Evolutionary conservation across 768 basidiomycete species (phyloP).

Genomic region (Lactarius tabidus): DNA sequence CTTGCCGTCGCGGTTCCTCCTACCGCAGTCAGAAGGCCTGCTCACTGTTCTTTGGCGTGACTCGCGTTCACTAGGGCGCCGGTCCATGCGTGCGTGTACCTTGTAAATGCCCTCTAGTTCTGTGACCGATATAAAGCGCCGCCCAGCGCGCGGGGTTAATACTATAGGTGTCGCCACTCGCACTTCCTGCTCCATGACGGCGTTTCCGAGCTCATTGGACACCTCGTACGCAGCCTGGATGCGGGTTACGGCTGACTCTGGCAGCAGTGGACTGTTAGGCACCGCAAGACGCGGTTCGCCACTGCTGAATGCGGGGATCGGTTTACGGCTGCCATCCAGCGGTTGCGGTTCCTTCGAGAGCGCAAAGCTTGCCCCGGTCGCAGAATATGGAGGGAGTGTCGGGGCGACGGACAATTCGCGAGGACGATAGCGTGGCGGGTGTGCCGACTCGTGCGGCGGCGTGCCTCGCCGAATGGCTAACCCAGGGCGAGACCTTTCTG

Average conservation of each 20-base stretch:
- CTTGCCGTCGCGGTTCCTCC: neutral
- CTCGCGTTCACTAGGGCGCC: neutral
- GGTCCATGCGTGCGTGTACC: neutral
- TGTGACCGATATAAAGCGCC: conserved; percentile 8
- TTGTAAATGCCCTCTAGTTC: conserved; percentile 1
- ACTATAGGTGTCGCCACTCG: neutral
- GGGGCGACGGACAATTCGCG: neutral
- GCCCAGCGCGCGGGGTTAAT: neutral
- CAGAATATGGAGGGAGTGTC: conserved; percentile 2
- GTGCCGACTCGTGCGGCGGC: neutral
- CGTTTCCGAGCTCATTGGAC: conserved; percentile 10
- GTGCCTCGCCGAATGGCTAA: neutral
- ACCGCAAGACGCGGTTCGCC: neutral
- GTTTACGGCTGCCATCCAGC: neutral
- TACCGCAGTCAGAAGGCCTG: neutral
- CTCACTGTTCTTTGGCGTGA: conserved; percentile 1
- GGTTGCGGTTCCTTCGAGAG: neutral
- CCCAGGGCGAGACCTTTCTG: neutral
- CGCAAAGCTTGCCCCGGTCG: neutral
- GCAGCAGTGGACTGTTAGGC: neutral
- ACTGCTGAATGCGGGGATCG: neutral
- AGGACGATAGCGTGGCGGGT: neutral
- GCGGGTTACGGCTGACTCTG: conserved; percentile 10
- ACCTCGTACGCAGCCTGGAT: conserved; percentile 15
- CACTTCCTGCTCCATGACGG: conserved; percentile 13